Evolutionary conservation across 2,329 filamentous ascomycete species (phyloP), one percentile per base, ranked within the genome.

Genomic region (Aaosphaeria pasadenensis): DNA sequence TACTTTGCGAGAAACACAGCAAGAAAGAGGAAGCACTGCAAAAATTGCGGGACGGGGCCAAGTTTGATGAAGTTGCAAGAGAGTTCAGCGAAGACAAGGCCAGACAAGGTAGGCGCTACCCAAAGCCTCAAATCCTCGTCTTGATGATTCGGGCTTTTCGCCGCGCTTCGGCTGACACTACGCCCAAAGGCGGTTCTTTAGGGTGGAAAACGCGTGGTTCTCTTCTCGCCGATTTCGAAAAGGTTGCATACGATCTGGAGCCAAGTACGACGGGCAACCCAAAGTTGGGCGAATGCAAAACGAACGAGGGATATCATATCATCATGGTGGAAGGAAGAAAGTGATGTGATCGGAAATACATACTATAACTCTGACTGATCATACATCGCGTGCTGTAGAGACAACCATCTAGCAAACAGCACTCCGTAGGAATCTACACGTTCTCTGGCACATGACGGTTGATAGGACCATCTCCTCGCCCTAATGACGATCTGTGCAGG

Each of bases 21-120:
- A 89, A 85, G 69, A 91, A 89, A 64, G 87, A 90, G 63, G 85
- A 89, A 64, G 88, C 88, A 0, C 67, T 90, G 11, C 80, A 79
- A 48, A 86, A 89, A 71, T 70, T 91, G 44, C 78, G 77, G 36
- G 81, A 76, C 4, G 86, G 87, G 1, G 77, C 77, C 44, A 88
- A 86, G 59, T 91, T 91, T 61, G 87, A 90, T 58, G 84, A 87
- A 42, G 86, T 91, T 5, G 88, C 88, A 7, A 74, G 81, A 45
- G 81, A 85, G 56, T 88, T 82, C 62, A 88, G 85, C 0, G 88
- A 91, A 70, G 88, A 91, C 67, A 91, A 91, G 72, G 86, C 87
- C 4, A 77, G 84, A 52, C 78, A 82, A 69, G 85, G 69, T 71
- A 30, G 44, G 70, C 51, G 11, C 7, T 40, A 11, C 24, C 39